Conservation (phyloP, 805 yeast genomes). For the Candida alai region DNA sequence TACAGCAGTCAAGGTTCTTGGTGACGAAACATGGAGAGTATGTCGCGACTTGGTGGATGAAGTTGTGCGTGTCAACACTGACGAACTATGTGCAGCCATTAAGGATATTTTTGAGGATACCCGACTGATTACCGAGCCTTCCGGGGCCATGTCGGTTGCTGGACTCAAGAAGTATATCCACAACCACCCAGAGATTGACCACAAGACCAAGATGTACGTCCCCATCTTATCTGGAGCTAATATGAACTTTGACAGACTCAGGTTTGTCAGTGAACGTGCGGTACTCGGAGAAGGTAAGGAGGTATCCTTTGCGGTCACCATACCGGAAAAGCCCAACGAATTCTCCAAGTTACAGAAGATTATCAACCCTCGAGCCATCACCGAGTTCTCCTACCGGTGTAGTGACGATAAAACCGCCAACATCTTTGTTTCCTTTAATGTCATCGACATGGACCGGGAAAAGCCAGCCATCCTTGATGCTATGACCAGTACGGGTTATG, state of each 20-base stretch:
- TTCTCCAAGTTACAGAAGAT: constrained; percentile 72
- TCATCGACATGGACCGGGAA: constrained; percentile 72
- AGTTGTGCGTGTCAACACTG: constrained; percentile 78
- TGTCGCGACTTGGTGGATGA: constrained; percentile 83
- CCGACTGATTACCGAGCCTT: constrained; percentile 89
- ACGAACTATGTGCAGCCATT: constrained; percentile 93
- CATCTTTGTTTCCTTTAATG: constrained; percentile 85
- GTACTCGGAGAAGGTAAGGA: constrained; percentile 98
- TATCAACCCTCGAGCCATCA: constrained; percentile 83
- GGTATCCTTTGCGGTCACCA: constrained; percentile 83
- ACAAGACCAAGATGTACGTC: constrained; percentile 64
- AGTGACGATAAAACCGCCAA: constrained; percentile 56
- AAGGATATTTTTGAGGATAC: constrained; percentile 97
- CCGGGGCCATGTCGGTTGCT: constrained; percentile 96
- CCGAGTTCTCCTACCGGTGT: constrained; percentile 91
- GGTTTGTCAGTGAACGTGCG: constrained; percentile 96
- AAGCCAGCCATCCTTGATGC: constrained; percentile 57
- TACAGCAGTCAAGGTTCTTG: constrained; percentile 87
- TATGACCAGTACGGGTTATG: constrained; percentile 48
- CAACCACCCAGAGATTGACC: constrained; percentile 66
- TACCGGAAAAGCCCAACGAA: constrained; percentile 92
- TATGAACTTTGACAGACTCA: constrained; percentile 93
- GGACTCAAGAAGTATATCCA: constrained; percentile 83
- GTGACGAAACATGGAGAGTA: constrained; percentile 87
- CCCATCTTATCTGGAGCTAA: constrained; percentile 95